These are phyloP conservation scores for Chaetothyriales sp. DNA, from an alignment of 2,329 filamentous ascomycete genomes.

Conservation along the genomic window DNA sequence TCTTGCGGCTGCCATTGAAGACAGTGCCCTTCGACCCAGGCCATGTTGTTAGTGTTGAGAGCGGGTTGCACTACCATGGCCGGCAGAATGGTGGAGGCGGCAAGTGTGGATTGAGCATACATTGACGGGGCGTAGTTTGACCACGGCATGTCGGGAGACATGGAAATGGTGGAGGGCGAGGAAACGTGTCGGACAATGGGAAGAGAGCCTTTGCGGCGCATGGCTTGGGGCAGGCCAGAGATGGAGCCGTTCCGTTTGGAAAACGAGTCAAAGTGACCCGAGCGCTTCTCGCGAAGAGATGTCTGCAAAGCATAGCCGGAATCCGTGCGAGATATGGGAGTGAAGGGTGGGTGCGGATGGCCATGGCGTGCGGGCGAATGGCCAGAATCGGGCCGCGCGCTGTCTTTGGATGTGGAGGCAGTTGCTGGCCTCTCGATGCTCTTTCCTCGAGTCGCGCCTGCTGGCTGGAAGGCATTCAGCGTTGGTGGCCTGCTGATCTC, in stretches of 20 bases:
- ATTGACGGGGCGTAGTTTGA: slow-evolving; percentile 37
- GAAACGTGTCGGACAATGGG: slow-evolving; percentile 41
- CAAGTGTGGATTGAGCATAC: slow-evolving; percentile 38
- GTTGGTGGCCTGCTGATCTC: slow-evolving; percentile 47
- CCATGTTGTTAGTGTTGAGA: slow-evolving; percentile 29
- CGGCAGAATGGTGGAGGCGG: slow-evolving; percentile 39
- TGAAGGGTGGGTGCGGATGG: slow-evolving; percentile 63
- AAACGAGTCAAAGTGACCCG: slow-evolving; percentile 71
- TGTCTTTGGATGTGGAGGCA: slow-evolving; percentile 43
- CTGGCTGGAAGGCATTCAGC: slow-evolving; percentile 82
- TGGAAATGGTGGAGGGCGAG: slow-evolving; percentile 31
- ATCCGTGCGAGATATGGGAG: slow-evolving; percentile 75
- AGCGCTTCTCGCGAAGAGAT: slow-evolving; percentile 84
- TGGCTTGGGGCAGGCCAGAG: slow-evolving; percentile 7
- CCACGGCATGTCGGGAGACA: slow-evolving; percentile 26
- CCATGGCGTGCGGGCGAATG: slow-evolving; percentile 61
- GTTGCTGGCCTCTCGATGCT: slow-evolving; percentile 52
- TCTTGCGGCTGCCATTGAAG: slow-evolving; percentile 31
- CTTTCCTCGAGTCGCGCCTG: slow-evolving; percentile 39
- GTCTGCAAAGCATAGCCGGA: slow-evolving; percentile 78
- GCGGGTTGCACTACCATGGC: slow-evolving; percentile 25
- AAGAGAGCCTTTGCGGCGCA: slow-evolving; percentile 45
- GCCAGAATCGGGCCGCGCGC: slow-evolving; percentile 41
- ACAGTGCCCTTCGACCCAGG: slow-evolving; percentile 37
- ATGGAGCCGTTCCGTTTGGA: slow-evolving; percentile 85